phyloP scores from a whole-genome alignment of 768 basidiomycete genomes.

The Panellus pusillus region DNA sequence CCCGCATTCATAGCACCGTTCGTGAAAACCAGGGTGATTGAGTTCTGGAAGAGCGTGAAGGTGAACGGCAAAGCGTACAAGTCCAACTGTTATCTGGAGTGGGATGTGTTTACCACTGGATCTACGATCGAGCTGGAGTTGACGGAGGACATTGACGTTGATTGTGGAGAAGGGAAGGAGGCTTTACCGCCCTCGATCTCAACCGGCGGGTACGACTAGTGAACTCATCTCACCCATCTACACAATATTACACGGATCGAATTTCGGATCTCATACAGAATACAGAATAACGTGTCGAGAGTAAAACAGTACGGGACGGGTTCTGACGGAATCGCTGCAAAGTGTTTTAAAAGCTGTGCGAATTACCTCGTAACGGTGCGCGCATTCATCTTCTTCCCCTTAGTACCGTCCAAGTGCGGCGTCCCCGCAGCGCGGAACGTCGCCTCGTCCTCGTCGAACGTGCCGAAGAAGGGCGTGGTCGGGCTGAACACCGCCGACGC shows the following conservation, averaged over 20 bases:
- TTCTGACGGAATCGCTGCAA: not conserved
- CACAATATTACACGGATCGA: not conserved
- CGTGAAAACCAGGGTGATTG: too few relatives aligned
- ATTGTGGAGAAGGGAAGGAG: constrained; percentile 46
- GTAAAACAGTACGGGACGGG: too few relatives aligned
- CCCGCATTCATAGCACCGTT: too few relatives aligned
- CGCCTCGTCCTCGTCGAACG: constrained; percentile 38
- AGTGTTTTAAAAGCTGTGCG: not conserved
- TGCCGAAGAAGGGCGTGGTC: constrained; percentile 69
- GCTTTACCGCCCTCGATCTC: constrained; percentile 63
- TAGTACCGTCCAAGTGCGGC: constrained; percentile 7
- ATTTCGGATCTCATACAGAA: not conserved
- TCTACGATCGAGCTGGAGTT: constrained; percentile 55
- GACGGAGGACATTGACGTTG: constrained; percentile 50
- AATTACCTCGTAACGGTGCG: constrained; percentile 15
- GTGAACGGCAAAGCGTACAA: constrained; percentile 59
- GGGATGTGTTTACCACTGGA: constrained; percentile 59
- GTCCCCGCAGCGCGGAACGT: constrained; percentile 5
- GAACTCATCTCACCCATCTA: too few relatives aligned
- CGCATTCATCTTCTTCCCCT: constrained; percentile 12
- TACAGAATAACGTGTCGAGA: too few relatives aligned
- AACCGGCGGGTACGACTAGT: constrained; percentile 55
- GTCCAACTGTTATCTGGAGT: constrained; percentile 65
- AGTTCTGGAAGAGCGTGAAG: constrained; percentile 56
- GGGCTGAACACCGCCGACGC: constrained; percentile 64